A percentile compares a stretch with the other conserved stretches of the same genome.
Evolutionary conservation across 2,329 filamentous ascomycete genomes (phyloP).

Genomic region (Stemphylium beticola): DNA sequence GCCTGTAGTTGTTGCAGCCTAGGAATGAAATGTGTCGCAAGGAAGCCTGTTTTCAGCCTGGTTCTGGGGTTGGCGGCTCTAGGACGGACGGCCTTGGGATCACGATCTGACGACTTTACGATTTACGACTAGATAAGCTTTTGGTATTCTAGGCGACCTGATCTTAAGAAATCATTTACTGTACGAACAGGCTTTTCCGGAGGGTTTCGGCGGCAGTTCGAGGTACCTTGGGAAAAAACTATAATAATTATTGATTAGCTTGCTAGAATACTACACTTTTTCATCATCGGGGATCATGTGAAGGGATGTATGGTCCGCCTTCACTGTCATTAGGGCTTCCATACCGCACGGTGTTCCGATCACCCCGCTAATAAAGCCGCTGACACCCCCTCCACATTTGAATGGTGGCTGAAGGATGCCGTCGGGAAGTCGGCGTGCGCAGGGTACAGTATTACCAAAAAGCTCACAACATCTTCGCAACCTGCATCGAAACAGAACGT

Average conservation of each 20-base stretch:
- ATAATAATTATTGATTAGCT: too few species aligned
- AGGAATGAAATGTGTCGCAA: background rate
- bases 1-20: conserved; percentile 30
- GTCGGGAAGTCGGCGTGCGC: background rate
- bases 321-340: too few species aligned
- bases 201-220: background rate
- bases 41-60: too few species aligned
- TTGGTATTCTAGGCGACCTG: too few species aligned
- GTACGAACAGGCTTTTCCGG: background rate
- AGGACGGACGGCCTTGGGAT: background rate
- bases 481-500: too few species aligned
- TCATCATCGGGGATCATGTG: too few species aligned
- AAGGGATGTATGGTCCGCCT: too few species aligned
- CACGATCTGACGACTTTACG: background rate
- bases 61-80: background rate
- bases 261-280: too few species aligned
- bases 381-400: background rate
- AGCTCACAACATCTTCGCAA: background rate
- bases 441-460: background rate
- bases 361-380: background rate
- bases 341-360: too few species aligned
- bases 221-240: background rate
- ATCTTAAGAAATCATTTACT: background rate
- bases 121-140: background rate
- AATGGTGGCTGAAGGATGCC: background rate